Conservation (phyloP, 768 basidiomycete species). For the Lentinula edodes region DNA sequence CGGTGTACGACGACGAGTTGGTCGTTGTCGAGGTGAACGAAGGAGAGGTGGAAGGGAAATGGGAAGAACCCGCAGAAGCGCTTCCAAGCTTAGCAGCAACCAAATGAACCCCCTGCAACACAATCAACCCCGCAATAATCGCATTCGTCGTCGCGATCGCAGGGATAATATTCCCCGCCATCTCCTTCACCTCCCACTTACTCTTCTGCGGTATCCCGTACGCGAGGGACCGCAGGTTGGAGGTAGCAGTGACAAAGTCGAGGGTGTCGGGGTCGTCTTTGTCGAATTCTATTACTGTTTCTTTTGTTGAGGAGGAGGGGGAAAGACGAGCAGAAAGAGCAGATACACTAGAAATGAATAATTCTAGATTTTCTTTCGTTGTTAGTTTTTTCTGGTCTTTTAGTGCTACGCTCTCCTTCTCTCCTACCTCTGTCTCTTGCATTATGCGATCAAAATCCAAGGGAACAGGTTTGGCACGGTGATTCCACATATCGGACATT, state of each 20-base stretch:
- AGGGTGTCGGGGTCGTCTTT: slow-evolving; percentile 97
- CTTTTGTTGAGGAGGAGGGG: too few species aligned
- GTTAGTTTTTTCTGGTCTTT: slow-evolving; percentile 81
- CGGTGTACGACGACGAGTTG: slow-evolving; percentile 37
- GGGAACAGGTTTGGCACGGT: slow-evolving; percentile 79
- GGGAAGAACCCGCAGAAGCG: too few species aligned
- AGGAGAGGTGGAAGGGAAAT: background rate
- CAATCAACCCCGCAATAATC: slow-evolving; percentile 91
- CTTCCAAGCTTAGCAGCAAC: slow-evolving; percentile 19
- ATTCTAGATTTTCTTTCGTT: slow-evolving; percentile 71
- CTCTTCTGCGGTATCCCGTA: slow-evolving; percentile 89
- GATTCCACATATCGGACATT: slow-evolving; percentile 98
- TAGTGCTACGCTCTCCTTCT: slow-evolving; percentile 41
- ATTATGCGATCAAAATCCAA: slow-evolving; percentile 78
- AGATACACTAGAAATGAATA: slow-evolving; percentile 86
- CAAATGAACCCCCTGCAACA: slow-evolving; percentile 85
- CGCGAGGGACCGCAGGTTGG: slow-evolving; percentile 86
- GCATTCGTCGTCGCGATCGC: slow-evolving; percentile 99
- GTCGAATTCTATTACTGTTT: slow-evolving; percentile 73
- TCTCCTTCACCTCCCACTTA: slow-evolving; percentile 98
- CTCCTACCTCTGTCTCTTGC: too few species aligned
- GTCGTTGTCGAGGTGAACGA: background rate
- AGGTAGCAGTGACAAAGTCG: slow-evolving; percentile 93
- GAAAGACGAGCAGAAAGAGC: slow-evolving; percentile 67
- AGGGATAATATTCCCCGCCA: slow-evolving; percentile 99